These are phyloP conservation scores for Russula olivacea DNA, from an alignment of 768 basidiomycete genomes.

Conservation along the genomic window DNA sequence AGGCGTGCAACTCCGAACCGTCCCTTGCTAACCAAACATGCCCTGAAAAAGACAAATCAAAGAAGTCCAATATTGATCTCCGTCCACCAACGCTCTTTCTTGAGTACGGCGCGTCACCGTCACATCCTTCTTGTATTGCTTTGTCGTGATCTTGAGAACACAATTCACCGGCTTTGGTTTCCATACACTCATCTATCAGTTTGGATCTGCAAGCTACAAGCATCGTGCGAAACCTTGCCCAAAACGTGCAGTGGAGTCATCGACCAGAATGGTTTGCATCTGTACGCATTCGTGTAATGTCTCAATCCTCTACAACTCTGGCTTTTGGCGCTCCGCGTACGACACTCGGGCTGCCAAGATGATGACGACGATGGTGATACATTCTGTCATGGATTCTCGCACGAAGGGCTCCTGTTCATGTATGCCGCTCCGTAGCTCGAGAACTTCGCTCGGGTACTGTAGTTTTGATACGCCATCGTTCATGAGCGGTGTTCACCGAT, in stretches of 20 bases:
- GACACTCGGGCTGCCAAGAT: conserved; percentile 5
- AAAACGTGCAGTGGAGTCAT: conserved; percentile 15
- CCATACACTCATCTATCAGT: background rate
- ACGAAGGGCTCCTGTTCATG: background rate
- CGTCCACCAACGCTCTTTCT: background rate
- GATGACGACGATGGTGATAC: background rate
- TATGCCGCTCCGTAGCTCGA: conserved; percentile 2
- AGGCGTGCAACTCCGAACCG: conserved; percentile 20
- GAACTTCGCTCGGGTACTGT: background rate
- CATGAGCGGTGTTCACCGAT: conserved; percentile 5
- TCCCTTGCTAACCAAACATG: conserved; percentile 9
- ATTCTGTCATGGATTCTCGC: conserved; percentile 3
- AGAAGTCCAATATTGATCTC: conserved; percentile 18
- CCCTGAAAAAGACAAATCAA: conserved; percentile 15
- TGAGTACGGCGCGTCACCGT: background rate
- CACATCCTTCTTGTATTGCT: background rate
- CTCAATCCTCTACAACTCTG: conserved; percentile 9
- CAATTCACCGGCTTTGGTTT: conserved; percentile 1
- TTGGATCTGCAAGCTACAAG: conserved; percentile 10
- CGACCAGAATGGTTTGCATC: conserved; percentile 14
- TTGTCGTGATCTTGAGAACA: background rate
- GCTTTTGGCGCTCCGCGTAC: conserved; percentile 16
- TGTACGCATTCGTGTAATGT: conserved; percentile 15
- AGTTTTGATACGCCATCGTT: background rate
- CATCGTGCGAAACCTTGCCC: conserved; percentile 10